Conservation (phyloP, 768 basidiomycete species). For the Pisolithus albus region DNA sequence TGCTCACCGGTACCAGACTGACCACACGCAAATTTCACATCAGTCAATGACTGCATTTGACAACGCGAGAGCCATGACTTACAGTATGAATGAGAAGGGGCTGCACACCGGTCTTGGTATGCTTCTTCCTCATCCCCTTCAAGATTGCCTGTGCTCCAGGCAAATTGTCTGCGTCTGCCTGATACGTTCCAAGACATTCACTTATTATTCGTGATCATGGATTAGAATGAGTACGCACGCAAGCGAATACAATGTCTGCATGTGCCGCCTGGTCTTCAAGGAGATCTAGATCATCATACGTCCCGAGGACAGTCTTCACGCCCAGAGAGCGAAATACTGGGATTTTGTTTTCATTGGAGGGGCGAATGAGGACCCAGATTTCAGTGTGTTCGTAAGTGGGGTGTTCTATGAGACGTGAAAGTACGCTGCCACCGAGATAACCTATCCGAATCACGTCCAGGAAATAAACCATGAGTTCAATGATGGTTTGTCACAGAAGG, state of each 20-base stretch:
- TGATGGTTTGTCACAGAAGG: background rate
- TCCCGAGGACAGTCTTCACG: conserved; percentile 32
- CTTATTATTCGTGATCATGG: no score
- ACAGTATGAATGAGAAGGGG: conserved; percentile 60
- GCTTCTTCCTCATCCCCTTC: conserved; percentile 43
- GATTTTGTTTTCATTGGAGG: conserved; percentile 20
- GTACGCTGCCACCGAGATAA: conserved; percentile 28
- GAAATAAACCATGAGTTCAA: background rate
- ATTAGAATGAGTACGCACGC: conserved; percentile 19
- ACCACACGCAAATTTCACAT: background rate
- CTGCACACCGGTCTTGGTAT: conserved; percentile 33
- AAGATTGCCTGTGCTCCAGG: conserved; percentile 41
- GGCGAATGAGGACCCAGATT: conserved; percentile 25
- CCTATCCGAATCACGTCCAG: conserved; percentile 14
- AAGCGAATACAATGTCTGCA: conserved; percentile 38
- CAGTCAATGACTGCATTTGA: background rate
- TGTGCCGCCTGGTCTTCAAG: conserved; percentile 39
- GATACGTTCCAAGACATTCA: background rate
- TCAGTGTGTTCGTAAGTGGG: conserved; percentile 15
- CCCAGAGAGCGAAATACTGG: conserved; percentile 16
- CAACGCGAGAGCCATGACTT: conserved; percentile 15
- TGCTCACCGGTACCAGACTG: conserved; percentile 47
- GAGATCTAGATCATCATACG: conserved; percentile 36
- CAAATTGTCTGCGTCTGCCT: conserved; percentile 46
- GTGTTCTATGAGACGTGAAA: conserved; percentile 26